These are phyloP conservation scores for Nicotiana paniculata DNA, from an alignment of 257 asterid genomes.

Conservation along the genomic window DNA sequence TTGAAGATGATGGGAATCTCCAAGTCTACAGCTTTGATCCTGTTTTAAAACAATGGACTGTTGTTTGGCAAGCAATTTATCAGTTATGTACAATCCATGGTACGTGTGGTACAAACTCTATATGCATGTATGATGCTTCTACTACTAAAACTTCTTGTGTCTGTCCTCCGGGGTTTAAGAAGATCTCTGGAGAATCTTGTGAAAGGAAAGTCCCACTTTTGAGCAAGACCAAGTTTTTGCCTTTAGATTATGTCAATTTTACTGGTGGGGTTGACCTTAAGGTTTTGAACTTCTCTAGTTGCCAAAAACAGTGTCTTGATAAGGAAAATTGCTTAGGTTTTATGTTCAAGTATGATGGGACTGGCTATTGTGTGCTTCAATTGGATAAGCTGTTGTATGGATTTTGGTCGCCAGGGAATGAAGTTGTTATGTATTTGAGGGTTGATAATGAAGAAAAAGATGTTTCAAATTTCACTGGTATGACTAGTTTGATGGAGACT, in stretches of 20 bases:
- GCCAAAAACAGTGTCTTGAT: slow-evolving; percentile 33
- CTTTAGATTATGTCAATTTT: slow-evolving; percentile 58
- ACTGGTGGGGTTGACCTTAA: slow-evolving; percentile 43
- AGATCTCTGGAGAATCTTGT: slow-evolving; percentile 27
- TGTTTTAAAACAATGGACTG: slow-evolving; percentile 33
- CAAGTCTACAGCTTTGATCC: slow-evolving; percentile 51
- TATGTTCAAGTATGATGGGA: slow-evolving; percentile 66
- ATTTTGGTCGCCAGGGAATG: slow-evolving; percentile 62
- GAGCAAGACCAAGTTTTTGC: slow-evolving; percentile 42
- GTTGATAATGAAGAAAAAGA: slow-evolving; percentile 52
- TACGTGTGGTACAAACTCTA: slow-evolving; percentile 56
- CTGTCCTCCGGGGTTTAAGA: slow-evolving; percentile 72
- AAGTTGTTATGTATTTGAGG: slow-evolving; percentile 49
- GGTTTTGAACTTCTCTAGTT: slow-evolving; percentile 30
- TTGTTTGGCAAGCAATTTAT: slow-evolving; percentile 57
- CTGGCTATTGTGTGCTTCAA: slow-evolving; percentile 51
- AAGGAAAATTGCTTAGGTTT: slow-evolving; percentile 45
- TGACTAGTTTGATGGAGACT: slow-evolving; percentile 55
- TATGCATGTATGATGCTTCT: slow-evolving; percentile 50
- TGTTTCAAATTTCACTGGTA: slow-evolving; percentile 41
- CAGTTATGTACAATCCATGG: slow-evolving; percentile 55
- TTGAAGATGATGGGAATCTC: slow-evolving; percentile 72
- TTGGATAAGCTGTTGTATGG: slow-evolving; percentile 49
- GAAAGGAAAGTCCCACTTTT: slow-evolving; percentile 28
- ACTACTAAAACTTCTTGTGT: slow-evolving; percentile 46